Base-by-base conservation (phyloP, 306 rosid genomes). In the Cucurbita argyrosperma region DNA sequence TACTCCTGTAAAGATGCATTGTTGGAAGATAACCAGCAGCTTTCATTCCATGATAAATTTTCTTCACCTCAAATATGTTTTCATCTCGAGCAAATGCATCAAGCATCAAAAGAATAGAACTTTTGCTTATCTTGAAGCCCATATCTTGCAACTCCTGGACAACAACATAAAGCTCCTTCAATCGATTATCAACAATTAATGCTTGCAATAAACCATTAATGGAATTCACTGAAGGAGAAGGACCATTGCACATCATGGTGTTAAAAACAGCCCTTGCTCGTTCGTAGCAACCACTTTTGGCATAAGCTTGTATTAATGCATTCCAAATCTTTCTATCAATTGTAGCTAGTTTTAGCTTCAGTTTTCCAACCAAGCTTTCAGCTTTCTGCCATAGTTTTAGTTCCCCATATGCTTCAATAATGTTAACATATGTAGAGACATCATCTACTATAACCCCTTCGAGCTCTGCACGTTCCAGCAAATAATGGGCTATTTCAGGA, bases 71-170 rank as follows among this genome's bases (percentile, higher is more conserved):
- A 83, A 93, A 89, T 79, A 93, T 76, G 78, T 89, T 83, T 59
- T 96, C 96, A 52, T 85, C 92, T 74, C 76, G 80, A 78, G 96
- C 87, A 83, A 87, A 93, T 63, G 98, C 92, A 82, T 90, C 97
- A 63, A 93, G 94, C 87, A 85, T 86, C 87, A 93, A 82, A 72
- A 93, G 82, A 83, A 89, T 84, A 47, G 98, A 93, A 77, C 92
- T 90, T 83, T 89, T 89, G 82, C 96, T 93, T 57, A 93, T 87
- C 84, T 89, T 87, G 53, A 90, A 82, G 74, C 91, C 96, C 90
- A 90, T 87, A 89, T 93, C 98, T 87, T 93, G 98, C 83, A 93
- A 78, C 80, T 90, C 98, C 79, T 89, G 90, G 77, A 90, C 82
- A 56, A 89, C 88, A 52, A 90, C 90, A 72, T 93, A 87, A 80